phyloP scores from a whole-genome alignment of 225 moss, liverwort and hornwort species.

The Polytrichum commune region DNA sequence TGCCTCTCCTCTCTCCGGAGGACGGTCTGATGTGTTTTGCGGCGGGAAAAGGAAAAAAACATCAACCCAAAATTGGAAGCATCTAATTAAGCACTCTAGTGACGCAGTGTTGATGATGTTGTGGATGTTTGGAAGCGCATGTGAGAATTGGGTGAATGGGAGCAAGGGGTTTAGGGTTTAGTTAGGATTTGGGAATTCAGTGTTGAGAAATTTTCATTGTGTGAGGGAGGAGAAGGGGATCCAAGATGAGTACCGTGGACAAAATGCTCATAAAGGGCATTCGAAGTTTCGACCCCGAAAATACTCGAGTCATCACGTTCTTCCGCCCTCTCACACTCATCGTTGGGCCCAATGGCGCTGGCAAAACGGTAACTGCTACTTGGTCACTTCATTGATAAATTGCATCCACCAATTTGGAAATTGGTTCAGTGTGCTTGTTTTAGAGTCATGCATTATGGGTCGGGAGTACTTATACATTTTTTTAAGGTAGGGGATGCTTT shows the following conservation, averaged over 20 bases:
- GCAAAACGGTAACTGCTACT: constrained; percentile 69
- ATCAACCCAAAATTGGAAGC: no score
- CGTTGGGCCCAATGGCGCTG: constrained; percentile 96
- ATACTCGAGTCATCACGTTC: constrained; percentile 92
- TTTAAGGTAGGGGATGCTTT: no score
- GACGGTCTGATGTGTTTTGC: no score
- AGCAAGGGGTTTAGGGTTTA: not conserved
- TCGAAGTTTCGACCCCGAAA: constrained; percentile 96
- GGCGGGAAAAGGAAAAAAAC: no score
- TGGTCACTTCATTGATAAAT: no score
- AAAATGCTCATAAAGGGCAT: constrained; percentile 99
- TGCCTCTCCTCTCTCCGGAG: no score
- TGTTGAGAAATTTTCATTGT: not conserved
- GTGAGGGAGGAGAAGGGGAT: constrained; percentile 6
- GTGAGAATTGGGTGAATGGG: not conserved
- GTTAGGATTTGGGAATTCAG: not conserved
- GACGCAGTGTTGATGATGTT: no score
- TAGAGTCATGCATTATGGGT: no score
- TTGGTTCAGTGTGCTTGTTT: no score
- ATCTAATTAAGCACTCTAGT: no score
- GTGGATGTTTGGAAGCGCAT: not conserved
- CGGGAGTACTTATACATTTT: no score
- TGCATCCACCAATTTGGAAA: no score
- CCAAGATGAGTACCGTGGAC: constrained; percentile 92
- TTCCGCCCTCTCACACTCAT: constrained; percentile 93